Conservation (phyloP, 768 basidiomycete species). For the Naganishia vishniacii region DNA sequence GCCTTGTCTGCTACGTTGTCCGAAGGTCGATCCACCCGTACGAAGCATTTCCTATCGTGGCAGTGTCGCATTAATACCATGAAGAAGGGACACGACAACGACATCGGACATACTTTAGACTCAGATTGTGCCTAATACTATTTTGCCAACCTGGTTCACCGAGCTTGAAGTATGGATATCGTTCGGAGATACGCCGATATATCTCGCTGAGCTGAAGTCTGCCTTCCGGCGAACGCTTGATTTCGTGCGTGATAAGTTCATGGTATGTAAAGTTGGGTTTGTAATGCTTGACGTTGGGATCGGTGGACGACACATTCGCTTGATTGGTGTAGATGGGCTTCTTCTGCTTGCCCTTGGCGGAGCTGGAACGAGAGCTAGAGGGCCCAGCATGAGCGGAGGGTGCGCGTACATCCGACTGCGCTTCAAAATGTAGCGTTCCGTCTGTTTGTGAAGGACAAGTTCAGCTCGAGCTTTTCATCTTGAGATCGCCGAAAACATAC, state of each 20-base stretch:
- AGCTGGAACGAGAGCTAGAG: constrained; percentile 20
- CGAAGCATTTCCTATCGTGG: constrained; percentile 31
- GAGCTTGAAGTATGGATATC: constrained; percentile 31
- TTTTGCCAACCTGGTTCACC: constrained; percentile 47
- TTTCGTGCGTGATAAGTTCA: constrained; percentile 31
- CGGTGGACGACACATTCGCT: constrained; percentile 16
- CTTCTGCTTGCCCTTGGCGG: constrained; percentile 22
- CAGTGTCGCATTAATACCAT: neutral
- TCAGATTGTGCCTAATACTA: constrained; percentile 49
- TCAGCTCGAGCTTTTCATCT: neutral
- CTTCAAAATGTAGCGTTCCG: neutral
- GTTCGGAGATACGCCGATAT: constrained; percentile 26
- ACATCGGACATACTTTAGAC: constrained; percentile 37
- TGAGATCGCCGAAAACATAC: neutral
- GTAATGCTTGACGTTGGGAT: constrained; percentile 27
- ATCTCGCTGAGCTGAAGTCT: constrained; percentile 29
- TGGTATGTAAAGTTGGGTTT: constrained; percentile 32
- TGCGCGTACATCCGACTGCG: neutral
- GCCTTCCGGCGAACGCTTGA: constrained; percentile 27
- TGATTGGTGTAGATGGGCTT: constrained; percentile 27
- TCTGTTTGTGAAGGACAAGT: neutral
- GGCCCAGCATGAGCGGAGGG: constrained; percentile 10
- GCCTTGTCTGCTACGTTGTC: constrained; percentile 40
- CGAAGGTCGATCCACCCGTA: constrained; percentile 32
- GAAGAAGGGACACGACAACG: neutral